These are phyloP conservation scores for Pythium volutum DNA, from an alignment of 352 stramenopile genomes.

Conservation along the genomic window DNA sequence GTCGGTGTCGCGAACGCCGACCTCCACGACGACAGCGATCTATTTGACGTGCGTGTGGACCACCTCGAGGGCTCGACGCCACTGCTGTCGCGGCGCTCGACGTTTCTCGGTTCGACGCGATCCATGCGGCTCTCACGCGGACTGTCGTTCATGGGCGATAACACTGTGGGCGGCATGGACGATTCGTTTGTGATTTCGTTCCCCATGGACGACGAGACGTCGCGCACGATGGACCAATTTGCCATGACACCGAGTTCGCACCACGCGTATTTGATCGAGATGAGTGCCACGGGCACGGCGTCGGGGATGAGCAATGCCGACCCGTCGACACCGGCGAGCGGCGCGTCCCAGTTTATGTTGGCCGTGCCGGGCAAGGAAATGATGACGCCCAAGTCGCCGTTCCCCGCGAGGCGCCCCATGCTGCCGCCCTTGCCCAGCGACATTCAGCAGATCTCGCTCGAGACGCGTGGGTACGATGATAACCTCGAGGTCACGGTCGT, in stretches of 20 bases:
- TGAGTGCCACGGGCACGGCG: slow-evolving; percentile 29
- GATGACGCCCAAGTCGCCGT: slow-evolving; percentile 5
- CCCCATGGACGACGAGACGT: slow-evolving; percentile 63
- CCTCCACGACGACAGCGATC: slow-evolving; percentile 22
- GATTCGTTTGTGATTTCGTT: slow-evolving; percentile 75
- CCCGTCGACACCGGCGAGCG: slow-evolving; percentile 35
- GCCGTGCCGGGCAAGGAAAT: slow-evolving; percentile 57
- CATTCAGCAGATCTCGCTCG: slow-evolving; percentile 68
- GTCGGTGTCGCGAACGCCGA: slow-evolving; percentile 65
- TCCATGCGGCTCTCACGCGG: slow-evolving; percentile 38
- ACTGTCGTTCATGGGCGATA: slow-evolving; percentile 24
- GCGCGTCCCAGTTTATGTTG: slow-evolving; percentile 62
- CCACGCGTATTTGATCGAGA: slow-evolving; percentile 79
- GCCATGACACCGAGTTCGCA: slow-evolving; percentile 36
- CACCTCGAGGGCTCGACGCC: slow-evolving; percentile 25
- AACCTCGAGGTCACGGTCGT: slow-evolving; percentile 71
- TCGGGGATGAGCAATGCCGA: slow-evolving; percentile 21
- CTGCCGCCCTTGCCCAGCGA: slow-evolving; percentile 46
- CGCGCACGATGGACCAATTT: slow-evolving; percentile 47
- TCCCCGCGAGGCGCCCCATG: slow-evolving; percentile 18
- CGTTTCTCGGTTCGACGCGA: slow-evolving; percentile 42
- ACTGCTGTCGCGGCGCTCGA: slow-evolving; percentile 37
- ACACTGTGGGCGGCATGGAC: slow-evolving; percentile 2
- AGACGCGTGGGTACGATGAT: slow-evolving; percentile 65
- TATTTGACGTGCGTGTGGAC: slow-evolving; percentile 28